Conservation (phyloP, 805 yeast species). For the Saturnispora hagleri region DNA sequence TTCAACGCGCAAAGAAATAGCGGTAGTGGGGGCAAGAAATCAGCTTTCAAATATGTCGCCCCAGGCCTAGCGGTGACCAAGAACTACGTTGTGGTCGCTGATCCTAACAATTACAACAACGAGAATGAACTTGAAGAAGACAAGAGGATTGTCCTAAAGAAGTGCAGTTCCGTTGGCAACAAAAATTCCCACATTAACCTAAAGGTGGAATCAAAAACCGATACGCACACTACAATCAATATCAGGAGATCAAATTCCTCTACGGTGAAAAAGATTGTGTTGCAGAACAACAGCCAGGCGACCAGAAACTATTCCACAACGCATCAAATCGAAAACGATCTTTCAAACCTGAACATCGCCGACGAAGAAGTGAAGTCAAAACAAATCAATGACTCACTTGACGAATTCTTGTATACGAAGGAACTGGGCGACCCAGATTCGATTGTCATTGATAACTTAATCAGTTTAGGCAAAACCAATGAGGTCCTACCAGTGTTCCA, state of each 20-base stretch:
- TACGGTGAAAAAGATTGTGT: constrained; percentile 19
- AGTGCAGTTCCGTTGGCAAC: constrained; percentile 19
- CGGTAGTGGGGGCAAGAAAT: constrained; percentile 14
- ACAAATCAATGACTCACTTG: constrained; percentile 2
- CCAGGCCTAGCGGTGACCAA: constrained; percentile 23
- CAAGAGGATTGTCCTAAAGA: constrained; percentile 19
- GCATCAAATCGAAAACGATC: constrained; percentile 12
- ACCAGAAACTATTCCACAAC: constrained; percentile 9
- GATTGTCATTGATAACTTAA: constrained; percentile 18
- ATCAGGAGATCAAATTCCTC: constrained; percentile 26
- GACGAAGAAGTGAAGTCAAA: not conserved
- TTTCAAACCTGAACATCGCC: constrained; percentile 11
- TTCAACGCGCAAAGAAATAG: constrained; percentile 13
- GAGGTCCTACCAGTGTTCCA: constrained; percentile 28
- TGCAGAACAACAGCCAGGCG: constrained; percentile 11
- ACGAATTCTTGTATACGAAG: constrained; percentile 4
- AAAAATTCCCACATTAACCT: constrained; percentile 26
- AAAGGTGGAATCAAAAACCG: constrained; percentile 16
- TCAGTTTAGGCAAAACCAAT: constrained; percentile 20
- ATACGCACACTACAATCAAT: constrained; percentile 18
- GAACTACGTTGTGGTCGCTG: constrained; percentile 25
- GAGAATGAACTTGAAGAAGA: constrained; percentile 4
- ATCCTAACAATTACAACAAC: constrained; percentile 12
- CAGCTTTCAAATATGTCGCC: constrained; percentile 15
- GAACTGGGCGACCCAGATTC: constrained; percentile 7